Evolutionary conservation across 768 basidiomycete genomes (phyloP).

Genomic region (Pulveroboletus sp.): DNA sequence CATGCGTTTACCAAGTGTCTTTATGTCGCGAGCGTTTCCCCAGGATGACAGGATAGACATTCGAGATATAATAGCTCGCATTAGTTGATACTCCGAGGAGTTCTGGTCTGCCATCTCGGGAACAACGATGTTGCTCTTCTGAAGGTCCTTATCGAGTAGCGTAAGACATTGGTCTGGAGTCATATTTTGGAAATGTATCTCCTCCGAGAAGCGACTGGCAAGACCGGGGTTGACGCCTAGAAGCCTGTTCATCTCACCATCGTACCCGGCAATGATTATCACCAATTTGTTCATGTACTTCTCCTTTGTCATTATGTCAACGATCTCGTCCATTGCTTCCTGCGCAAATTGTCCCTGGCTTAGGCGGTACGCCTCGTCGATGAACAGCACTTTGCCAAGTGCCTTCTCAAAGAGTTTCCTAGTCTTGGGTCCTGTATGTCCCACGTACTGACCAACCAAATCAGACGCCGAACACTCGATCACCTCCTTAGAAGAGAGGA

Average conservation of each 20-base stretch:
- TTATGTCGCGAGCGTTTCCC: constrained; percentile 70
- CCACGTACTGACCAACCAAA: constrained; percentile 67
- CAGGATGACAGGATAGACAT: constrained; percentile 51
- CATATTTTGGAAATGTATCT: constrained; percentile 57
- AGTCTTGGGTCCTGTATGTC: constrained; percentile 72
- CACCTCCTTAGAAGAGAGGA: constrained; percentile 51
- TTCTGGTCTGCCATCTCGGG: constrained; percentile 29
- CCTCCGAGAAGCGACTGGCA: constrained; percentile 68
- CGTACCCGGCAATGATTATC: constrained; percentile 71
- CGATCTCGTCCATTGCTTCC: constrained; percentile 76
- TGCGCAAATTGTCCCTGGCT: constrained; percentile 62
- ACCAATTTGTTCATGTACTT: constrained; percentile 58
- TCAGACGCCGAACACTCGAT: constrained; percentile 70
- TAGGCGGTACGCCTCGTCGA: constrained; percentile 72
- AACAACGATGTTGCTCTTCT: constrained; percentile 39
- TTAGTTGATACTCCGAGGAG: constrained; percentile 13
- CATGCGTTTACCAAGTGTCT: constrained; percentile 52
- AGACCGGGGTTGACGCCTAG: constrained; percentile 61
- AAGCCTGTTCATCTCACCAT: constrained; percentile 62
- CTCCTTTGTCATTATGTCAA: constrained; percentile 59
- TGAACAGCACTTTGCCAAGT: constrained; percentile 65
- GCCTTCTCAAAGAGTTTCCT: constrained; percentile 60
- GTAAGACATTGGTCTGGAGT: constrained; percentile 49
- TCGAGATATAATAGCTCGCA: constrained; percentile 38
- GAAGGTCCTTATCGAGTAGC: constrained; percentile 48